Base-by-base conservation (phyloP, 805 yeast genomes). In the Brettanomyces nanus region DNA sequence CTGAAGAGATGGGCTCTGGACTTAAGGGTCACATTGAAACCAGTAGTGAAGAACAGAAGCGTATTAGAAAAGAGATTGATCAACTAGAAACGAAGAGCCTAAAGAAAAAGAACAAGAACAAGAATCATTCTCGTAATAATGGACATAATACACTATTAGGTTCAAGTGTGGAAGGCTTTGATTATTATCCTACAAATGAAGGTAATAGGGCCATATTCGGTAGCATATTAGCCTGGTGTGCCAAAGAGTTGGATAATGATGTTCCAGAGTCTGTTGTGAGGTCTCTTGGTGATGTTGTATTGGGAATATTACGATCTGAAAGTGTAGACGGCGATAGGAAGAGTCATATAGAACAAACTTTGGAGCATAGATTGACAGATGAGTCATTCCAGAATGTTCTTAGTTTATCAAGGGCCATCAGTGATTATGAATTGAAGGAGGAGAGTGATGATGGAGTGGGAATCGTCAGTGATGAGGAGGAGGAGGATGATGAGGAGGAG, bases 191-290 rank as follows among this genome's bases (percentile, higher is more conserved):
- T 0, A 68, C 73, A 6, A 69, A 73, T 4, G 69, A 66, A 10
- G 69, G 68, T 15, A 78, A 76, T 13, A 56, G 66, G 2, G 65
- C 62, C 22, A 55, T 65, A 0, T 82, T 77, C 53, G 80, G 76
- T 31, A 53, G 65, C 31, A 64, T 86, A n/a, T 59, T 81, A 42
- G 56, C 71, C 0, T 75, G 84, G 76, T 73, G 83, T 4, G 66
- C 71, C 5, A 54, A 61, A 3, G 62, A 66, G 14, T 58, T 83
- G 28, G 82, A 80, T 10, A 67, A 66, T 35, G 97, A 87, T 54
- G 73, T 84, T n/a, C 75, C 89, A 6, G 86, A 82, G 39, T 84
- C 77, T 31, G 73, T 77, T 2, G 68, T 86, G 2, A 54, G 77
- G 17, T 80, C 92, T 3, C 84, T 87, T 4, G 75, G 85, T 2